Conservation (phyloP, 2,329 filamentous ascomycete species). For the Dichotomopilus funicola region DNA sequence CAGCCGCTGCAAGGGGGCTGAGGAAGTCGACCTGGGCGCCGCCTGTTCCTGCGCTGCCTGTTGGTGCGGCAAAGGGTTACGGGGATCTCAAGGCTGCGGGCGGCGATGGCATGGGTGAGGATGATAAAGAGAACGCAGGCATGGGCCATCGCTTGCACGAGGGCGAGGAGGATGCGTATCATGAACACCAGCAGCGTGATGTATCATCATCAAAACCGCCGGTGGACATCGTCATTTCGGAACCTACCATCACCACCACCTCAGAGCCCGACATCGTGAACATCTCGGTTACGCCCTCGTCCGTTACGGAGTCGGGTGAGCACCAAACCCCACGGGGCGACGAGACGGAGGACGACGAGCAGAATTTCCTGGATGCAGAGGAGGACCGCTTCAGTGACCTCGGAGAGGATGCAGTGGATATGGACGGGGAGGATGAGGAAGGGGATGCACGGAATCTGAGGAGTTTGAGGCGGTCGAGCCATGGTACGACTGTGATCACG, state of each 20-base stretch:
- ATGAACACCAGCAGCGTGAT: slow-evolving; percentile 1
- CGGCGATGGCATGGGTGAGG: slow-evolving; percentile 23
- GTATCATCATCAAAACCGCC: background rate
- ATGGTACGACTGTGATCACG: slow-evolving; percentile 41
- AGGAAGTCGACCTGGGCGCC: slow-evolving; percentile 65
- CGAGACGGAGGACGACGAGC: slow-evolving; percentile 7
- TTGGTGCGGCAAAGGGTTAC: slow-evolving; percentile 36
- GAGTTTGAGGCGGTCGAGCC: slow-evolving; percentile 43
- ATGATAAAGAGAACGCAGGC: slow-evolving; percentile 31
- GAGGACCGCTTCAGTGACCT: slow-evolving; percentile 11
- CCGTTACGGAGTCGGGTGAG: too few relatives aligned
- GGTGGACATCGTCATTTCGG: slow-evolving; percentile 9
- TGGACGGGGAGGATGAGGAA: slow-evolving; percentile 35
- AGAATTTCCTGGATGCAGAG: slow-evolving; percentile 4
- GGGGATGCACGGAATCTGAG: slow-evolving; percentile 44
- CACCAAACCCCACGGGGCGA: background rate
- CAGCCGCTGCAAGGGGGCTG: slow-evolving; percentile 35
- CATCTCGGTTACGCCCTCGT: background rate
- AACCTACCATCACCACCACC: background rate
- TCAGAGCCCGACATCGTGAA: background rate
- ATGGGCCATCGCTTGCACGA: slow-evolving; percentile 42
- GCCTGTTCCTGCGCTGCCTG: slow-evolving; percentile 8
- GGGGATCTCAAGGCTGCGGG: slow-evolving; percentile 53
- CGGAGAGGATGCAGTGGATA: slow-evolving; percentile 19
- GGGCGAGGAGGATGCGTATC: slow-evolving; percentile 45